phyloP scores from a whole-genome alignment of 331 rosid species.

The Rhamnella rubrinervis region DNA sequence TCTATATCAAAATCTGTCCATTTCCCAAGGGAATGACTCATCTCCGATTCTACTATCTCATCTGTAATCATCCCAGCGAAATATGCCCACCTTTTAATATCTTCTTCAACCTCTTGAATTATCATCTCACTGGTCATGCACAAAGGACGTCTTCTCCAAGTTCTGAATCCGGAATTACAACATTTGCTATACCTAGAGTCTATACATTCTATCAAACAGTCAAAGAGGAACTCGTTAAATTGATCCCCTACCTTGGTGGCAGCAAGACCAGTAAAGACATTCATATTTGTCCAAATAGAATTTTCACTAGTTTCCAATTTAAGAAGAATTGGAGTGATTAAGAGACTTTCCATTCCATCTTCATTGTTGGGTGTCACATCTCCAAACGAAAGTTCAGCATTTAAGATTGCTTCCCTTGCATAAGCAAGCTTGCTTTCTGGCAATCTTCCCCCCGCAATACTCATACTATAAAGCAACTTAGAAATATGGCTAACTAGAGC shows the following conservation, averaged over 20 bases:
- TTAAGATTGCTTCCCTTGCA: conserved; percentile 52
- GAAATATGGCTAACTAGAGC: conserved; percentile 40
- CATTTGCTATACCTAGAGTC: conserved; percentile 48
- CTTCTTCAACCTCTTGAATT: conserved; percentile 49
- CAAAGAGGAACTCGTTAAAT: conserved; percentile 54
- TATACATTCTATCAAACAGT: conserved; percentile 60
- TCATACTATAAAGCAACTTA: conserved; percentile 31
- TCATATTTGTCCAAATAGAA: conserved; percentile 34
- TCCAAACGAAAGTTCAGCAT: conserved; percentile 64
- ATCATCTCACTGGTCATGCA: conserved; percentile 37
- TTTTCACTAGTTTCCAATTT: conserved; percentile 46
- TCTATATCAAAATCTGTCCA: conserved; percentile 74
- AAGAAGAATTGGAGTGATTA: conserved; percentile 35
- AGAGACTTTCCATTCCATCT: conserved; percentile 36
- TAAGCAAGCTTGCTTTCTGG: conserved; percentile 41
- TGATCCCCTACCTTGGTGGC: conserved; percentile 40
- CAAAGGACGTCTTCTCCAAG: conserved; percentile 41
- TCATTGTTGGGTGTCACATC: conserved; percentile 11
- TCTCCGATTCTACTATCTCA: conserved; percentile 81
- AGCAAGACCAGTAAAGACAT: conserved; percentile 15
- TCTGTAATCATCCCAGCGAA: conserved; percentile 63
- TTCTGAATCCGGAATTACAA: conserved; percentile 45
- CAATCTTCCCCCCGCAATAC: conserved; percentile 38
- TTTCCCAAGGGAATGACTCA: conserved; percentile 71
- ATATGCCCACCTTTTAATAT: conserved; percentile 53